Percentiles rank a stretch among this genome's conserved stretches.
Conservation (phyloP, 2,329 filamentous ascomycete species). For the Daldinia sp. region DNA sequence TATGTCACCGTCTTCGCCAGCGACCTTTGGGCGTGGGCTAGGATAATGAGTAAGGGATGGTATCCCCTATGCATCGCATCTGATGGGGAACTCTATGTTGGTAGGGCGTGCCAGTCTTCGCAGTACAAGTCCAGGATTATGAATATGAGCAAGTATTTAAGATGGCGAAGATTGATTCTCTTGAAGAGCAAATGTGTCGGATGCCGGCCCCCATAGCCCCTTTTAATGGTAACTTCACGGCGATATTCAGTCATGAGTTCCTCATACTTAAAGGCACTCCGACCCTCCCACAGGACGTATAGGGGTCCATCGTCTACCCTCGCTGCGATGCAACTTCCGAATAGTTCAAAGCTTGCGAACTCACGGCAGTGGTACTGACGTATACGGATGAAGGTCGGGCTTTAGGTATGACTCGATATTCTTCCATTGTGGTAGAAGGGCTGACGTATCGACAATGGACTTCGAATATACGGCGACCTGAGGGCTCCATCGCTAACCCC, state of each 20-base stretch:
- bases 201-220: constrained; percentile 10
- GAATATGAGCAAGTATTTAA: constrained; percentile 11
- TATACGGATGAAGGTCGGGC: background rate
- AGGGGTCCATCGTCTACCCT: constrained; percentile 7
- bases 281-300: background rate
- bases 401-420: background rate
- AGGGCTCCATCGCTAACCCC: constrained; percentile 22
- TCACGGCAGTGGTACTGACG: constrained; percentile 19
- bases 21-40: constrained; percentile 45
- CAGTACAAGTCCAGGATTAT: constrained; percentile 15
- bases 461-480: constrained; percentile 20
- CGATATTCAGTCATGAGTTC: constrained; percentile 7
- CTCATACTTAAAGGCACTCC: background rate
- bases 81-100: constrained; percentile 21
- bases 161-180: constrained; percentile 23
- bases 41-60: constrained; percentile 27
- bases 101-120: constrained; percentile 10
- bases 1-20: constrained; percentile 63
- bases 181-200: constrained; percentile 33
- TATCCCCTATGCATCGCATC: constrained; percentile 36
- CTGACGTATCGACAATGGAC: constrained; percentile 24
- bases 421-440: background rate
- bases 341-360: constrained; percentile 19
- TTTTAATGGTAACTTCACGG: constrained; percentile 31
- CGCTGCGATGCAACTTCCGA: constrained; percentile 21